These are phyloP conservation scores for Ochromonas danica DNA, from an alignment of 108 stramenopile genomes.

Conservation along the genomic window DNA sequence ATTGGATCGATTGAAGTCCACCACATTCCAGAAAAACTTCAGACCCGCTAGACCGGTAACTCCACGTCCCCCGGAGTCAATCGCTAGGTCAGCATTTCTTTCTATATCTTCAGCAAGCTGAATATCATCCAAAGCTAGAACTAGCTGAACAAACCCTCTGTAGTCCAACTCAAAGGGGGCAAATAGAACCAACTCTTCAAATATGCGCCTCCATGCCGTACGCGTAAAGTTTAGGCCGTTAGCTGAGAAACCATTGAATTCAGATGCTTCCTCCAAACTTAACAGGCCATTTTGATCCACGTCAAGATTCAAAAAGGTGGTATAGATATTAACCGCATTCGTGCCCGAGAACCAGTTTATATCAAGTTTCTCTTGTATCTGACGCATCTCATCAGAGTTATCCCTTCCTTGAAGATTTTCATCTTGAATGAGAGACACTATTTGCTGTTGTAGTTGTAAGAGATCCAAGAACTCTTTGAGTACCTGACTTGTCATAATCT, in stretches of 20 bases:
- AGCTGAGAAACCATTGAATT: neutral
- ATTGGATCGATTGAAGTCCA: neutral
- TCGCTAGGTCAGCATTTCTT: neutral
- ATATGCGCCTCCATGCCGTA: neutral
- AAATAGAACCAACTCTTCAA: neutral
- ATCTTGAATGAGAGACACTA: neutral
- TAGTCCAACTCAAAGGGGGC: constrained; percentile 19
- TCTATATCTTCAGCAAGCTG: neutral
- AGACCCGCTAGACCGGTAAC: neutral
- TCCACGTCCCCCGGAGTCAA: neutral
- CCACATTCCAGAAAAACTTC: neutral
- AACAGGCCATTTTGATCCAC: constrained; percentile 23
- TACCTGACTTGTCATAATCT: neutral
- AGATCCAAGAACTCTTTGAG: neutral
- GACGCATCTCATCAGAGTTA: neutral
- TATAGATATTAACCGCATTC: neutral
- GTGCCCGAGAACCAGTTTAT: neutral
- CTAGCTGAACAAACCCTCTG: neutral
- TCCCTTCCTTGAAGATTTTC: neutral
- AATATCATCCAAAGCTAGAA: neutral
- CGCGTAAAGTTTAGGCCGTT: neutral
- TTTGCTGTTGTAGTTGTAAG: neutral
- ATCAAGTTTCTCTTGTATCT: neutral
- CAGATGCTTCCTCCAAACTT: neutral
- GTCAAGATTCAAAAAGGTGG: neutral